phyloP scores from a whole-genome alignment of 192 early-diverging fungal species.

The Backusella mclennaniae region DNA sequence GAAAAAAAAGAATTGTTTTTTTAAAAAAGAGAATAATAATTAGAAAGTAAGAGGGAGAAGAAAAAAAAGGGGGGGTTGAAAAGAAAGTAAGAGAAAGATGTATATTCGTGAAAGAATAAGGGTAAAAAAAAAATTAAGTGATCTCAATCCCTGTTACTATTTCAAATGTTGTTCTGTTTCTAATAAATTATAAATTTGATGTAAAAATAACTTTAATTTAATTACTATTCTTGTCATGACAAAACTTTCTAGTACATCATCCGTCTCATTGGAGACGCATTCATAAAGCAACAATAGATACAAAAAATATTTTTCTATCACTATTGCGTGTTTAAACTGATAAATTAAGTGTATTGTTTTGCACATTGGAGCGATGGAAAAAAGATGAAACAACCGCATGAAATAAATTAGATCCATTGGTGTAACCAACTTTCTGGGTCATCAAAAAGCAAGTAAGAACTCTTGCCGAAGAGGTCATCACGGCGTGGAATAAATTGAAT shows the following conservation, averaged over 20 bases:
- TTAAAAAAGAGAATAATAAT: background rate
- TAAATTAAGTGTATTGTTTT: background rate
- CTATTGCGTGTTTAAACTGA: background rate
- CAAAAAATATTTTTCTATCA: background rate
- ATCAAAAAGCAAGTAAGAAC: background rate
- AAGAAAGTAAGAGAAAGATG: background rate
- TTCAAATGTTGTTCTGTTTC: background rate
- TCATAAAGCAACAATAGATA: background rate
- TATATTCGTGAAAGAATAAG: background rate
- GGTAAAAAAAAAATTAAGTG: background rate
- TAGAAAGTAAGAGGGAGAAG: background rate
- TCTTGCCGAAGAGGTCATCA: background rate
- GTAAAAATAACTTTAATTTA: slow-evolving; percentile 1
- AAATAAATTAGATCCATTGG: background rate
- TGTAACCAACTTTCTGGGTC: background rate
- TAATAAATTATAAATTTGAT: background rate
- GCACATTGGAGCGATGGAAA: background rate
- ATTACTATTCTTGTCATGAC: background rate
- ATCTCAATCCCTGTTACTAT: background rate
- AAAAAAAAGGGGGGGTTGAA: background rate
- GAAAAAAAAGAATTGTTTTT: background rate
- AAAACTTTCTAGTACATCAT: background rate
- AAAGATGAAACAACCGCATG: background rate
- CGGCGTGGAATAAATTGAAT: background rate
- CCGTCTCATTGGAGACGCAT: background rate